These are phyloP conservation scores for Uromyces viciae-fabae DNA, from an alignment of 1,284 basidiomycete genomes.

Conservation along the genomic window DNA sequence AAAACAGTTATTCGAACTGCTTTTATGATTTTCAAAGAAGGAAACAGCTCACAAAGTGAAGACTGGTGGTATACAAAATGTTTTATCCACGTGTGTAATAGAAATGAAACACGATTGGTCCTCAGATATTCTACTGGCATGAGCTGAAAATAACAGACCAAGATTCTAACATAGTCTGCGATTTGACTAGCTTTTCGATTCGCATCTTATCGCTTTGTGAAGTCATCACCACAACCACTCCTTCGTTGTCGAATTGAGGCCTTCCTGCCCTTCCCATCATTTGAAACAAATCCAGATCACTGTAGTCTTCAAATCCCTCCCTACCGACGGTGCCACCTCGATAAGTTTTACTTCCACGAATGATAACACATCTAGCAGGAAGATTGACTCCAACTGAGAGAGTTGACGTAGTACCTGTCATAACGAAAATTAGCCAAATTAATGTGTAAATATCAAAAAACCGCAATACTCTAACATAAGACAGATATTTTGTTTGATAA, in stretches of 20 bases:
- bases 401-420: slow-evolving; percentile 37
- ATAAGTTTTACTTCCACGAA: slow-evolving; percentile 44
- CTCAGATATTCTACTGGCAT: too few relatives aligned
- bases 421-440: neutral
- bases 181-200: slow-evolving; percentile 40
- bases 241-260: slow-evolving; percentile 44
- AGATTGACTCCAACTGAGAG: slow-evolving; percentile 47
- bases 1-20: neutral
- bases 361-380: slow-evolving; percentile 45
- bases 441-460: neutral
- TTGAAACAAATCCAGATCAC: slow-evolving; percentile 46
- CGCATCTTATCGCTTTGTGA: slow-evolving; percentile 42
- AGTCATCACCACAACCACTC: slow-evolving; percentile 45
- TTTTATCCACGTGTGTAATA: neutral
- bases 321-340: slow-evolving; percentile 18
- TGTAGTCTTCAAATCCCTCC: slow-evolving; percentile 45
- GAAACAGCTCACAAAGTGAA: slow-evolving; percentile 27
- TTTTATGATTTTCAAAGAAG: neutral
- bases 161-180: slow-evolving; percentile 40
- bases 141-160: slow-evolving; percentile 39
- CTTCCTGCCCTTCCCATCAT: slow-evolving; percentile 47
- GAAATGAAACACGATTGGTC: neutral
- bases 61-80: neutral
- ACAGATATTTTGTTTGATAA: slow-evolving; percentile 65
- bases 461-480: slow-evolving; percentile 55